Percentiles rank a stretch among this genome's conserved stretches.
phyloP scores from a whole-genome alignment of 106 monocot species.

The Iris macrosiphon region DNA sequence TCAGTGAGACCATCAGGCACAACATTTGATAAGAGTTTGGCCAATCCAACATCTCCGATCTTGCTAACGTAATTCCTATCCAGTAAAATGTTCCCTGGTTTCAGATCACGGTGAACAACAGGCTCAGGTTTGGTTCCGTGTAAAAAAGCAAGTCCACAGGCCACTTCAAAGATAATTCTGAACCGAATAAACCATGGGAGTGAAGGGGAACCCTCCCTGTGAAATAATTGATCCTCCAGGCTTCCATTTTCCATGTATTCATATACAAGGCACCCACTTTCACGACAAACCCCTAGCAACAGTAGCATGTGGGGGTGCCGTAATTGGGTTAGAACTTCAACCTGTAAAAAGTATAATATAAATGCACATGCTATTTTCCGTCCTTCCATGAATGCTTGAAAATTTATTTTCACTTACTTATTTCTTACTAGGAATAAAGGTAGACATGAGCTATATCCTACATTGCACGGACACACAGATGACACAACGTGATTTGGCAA shows the following conservation, averaged over 20 bases:
- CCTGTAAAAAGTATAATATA: slow-evolving; percentile 25
- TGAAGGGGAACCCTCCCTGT: slow-evolving; percentile 19
- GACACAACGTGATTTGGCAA: no score
- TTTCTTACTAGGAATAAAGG: no score
- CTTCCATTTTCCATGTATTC: slow-evolving; percentile 92
- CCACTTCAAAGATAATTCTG: slow-evolving; percentile 73
- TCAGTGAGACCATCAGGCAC: slow-evolving; percentile 78
- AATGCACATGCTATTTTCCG: not conserved
- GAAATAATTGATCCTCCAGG: slow-evolving; percentile 67
- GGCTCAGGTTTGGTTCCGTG: slow-evolving; percentile 79
- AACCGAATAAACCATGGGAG: slow-evolving; percentile 69
- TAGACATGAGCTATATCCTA: no score
- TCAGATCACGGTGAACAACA: slow-evolving; percentile 85
- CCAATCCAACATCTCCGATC: slow-evolving; percentile 83
- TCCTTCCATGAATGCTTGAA: no score
- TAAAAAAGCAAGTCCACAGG: slow-evolving; percentile 66
- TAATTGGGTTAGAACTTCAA: slow-evolving; percentile 78
- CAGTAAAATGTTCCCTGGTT: slow-evolving; percentile 83
- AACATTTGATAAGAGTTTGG: slow-evolving; percentile 55
- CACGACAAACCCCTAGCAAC: slow-evolving; percentile 72
- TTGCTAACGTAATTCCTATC: slow-evolving; percentile 65
- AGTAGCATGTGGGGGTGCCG: slow-evolving; percentile 81
- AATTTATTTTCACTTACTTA: no score
- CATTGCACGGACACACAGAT: no score
- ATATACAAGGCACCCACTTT: slow-evolving; percentile 66